These are phyloP conservation scores for Catenaria anguillulae DNA, from an alignment of 371 early-diverging fungal species.

Conservation along the genomic window DNA sequence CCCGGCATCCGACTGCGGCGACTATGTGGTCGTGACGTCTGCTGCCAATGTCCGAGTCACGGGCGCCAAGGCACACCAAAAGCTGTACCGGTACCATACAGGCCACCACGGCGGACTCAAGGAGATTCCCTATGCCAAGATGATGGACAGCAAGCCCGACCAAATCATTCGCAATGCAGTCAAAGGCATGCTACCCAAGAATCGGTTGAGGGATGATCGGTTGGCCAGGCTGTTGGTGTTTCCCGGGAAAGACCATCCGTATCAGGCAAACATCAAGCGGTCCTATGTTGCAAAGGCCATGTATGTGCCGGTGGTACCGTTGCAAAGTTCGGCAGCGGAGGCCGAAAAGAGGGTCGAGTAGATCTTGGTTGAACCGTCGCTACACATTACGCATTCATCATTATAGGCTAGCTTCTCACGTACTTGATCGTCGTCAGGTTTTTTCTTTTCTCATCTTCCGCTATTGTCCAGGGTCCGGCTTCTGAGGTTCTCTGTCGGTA, in stretches of 20 bases:
- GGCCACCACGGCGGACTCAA: slow-evolving; percentile 85
- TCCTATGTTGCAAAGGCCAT: no score
- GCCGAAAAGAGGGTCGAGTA: no score
- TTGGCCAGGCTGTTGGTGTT: slow-evolving; percentile 70
- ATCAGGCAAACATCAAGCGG: slow-evolving; percentile 71
- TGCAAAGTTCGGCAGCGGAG: no score
- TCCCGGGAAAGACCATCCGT: slow-evolving; percentile 81
- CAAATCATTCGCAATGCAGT: slow-evolving; percentile 77
- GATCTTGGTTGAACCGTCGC: no score
- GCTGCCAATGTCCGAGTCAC: slow-evolving; percentile 67
- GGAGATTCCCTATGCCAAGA: slow-evolving; percentile 53
- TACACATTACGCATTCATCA: no score
- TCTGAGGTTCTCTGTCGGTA: no score
- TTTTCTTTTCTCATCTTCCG: no score
- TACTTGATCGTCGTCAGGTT: no score
- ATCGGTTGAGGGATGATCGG: slow-evolving; percentile 65
- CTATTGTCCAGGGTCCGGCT: no score
- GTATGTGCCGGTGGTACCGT: no score
- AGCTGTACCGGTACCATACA: slow-evolving; percentile 78
- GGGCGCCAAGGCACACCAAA: slow-evolving; percentile 75
- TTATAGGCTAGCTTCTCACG: no score
- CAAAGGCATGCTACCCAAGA: slow-evolving; percentile 93
- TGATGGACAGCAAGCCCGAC: slow-evolving; percentile 66
- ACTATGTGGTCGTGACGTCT: slow-evolving; percentile 94
- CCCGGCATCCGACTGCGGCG: slow-evolving; percentile 91